Conservation (phyloP, 2,329 filamentous ascomycete genomes). For the Penicillium nordicum region DNA sequence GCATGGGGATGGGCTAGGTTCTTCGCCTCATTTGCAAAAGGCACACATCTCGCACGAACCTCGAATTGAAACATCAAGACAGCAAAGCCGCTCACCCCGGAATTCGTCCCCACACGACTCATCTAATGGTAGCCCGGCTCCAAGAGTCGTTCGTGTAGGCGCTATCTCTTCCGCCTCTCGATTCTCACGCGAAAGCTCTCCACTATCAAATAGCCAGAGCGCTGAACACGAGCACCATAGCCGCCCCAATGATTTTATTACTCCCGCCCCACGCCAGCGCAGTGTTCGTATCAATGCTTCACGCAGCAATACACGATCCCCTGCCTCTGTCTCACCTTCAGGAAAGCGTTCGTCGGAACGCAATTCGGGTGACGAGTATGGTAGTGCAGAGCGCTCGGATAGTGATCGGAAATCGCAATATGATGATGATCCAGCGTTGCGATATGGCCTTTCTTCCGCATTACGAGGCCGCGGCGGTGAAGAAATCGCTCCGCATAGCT, state of each 20-base stretch:
- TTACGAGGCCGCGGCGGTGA: constrained; percentile 53
- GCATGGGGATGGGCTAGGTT: constrained; percentile 49
- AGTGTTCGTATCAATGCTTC: constrained; percentile 43
- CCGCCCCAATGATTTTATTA: constrained; percentile 41
- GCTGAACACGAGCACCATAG: constrained; percentile 25
- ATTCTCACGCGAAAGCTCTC: constrained; percentile 39
- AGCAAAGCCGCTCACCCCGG: constrained; percentile 33
- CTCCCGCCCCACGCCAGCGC: constrained; percentile 45
- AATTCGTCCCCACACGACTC: constrained; percentile 37
- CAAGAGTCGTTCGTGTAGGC: constrained; percentile 42
- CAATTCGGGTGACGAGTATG: constrained; percentile 30
- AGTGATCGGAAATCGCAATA: constrained; percentile 32
- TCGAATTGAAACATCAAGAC: constrained; percentile 27
- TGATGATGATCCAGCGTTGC: constrained; percentile 35
- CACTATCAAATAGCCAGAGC: constrained; percentile 36
- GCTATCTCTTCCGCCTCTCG: constrained; percentile 30
- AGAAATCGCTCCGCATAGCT: constrained; percentile 64
- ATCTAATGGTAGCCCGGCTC: constrained; percentile 42
- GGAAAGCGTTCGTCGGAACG: constrained; percentile 31
- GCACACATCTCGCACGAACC: constrained; percentile 25
- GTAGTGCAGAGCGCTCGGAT: constrained; percentile 34
- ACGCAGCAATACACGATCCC: constrained; percentile 42
- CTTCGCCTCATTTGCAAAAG: constrained; percentile 46
- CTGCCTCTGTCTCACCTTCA: constrained; percentile 38
- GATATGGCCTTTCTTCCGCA: constrained; percentile 37